These are phyloP conservation scores for Boletus huronensis DNA, from an alignment of 768 basidiomycete species.

Conservation along the genomic window DNA sequence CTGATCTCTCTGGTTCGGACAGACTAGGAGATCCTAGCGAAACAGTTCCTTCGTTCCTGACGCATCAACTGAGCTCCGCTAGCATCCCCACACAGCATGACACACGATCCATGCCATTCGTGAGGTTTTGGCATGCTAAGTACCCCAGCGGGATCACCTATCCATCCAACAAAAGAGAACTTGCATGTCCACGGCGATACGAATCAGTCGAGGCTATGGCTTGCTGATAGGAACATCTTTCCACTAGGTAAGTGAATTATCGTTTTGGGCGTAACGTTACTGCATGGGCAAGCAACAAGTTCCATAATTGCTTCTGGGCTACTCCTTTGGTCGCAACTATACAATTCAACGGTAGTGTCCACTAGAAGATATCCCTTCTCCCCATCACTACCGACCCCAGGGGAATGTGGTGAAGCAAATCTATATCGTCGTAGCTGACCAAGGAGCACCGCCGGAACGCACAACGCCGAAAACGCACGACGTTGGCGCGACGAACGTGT, in stretches of 20 bases:
- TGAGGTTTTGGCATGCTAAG: background rate
- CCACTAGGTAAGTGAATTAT: constrained; percentile 3
- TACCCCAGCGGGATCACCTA: background rate
- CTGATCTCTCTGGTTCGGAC: no score
- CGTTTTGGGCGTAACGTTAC: background rate
- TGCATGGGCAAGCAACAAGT: background rate
- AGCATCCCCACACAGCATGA: background rate
- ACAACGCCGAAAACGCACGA: constrained; percentile 3
- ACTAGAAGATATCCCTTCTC: background rate
- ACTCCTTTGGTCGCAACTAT: background rate
- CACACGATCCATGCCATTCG: background rate
- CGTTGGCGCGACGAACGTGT: constrained; percentile 3
- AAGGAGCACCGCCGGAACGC: background rate
- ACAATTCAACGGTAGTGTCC: background rate
- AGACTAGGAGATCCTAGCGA: constrained; percentile 8
- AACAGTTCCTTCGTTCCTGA: background rate
- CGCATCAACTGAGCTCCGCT: background rate
- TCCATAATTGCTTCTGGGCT: background rate
- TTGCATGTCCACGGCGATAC: constrained; percentile 1
- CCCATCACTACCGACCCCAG: background rate
- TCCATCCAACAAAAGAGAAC: background rate
- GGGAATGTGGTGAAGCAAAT: background rate
- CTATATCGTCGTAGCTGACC: background rate
- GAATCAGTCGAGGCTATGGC: constrained; percentile 19
- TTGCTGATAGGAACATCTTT: background rate